Evolutionary conservation across 345 rosid species (phyloP), one percentile per base, ranked within the genome.

Genomic region (Lepidium didymum): DNA sequence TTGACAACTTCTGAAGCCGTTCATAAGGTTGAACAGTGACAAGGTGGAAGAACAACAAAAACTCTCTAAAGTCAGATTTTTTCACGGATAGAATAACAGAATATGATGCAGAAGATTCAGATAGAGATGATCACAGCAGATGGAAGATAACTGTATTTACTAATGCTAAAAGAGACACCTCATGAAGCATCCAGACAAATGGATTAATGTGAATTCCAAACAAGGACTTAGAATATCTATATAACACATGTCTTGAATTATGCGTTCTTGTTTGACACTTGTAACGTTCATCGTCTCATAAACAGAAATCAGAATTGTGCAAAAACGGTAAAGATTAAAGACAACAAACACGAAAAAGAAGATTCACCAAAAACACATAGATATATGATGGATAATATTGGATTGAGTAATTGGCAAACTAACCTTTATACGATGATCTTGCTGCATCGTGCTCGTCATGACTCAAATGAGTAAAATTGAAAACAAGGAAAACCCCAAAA

Each of bases 391-490:
- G 11, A 25, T 35, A 7, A 3, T 19, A 37, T 4, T 45, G 64
- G 40, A 58, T 37, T 42, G 16, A 29, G 25, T 45, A 27, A 72
- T 31, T 8, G 0, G 9, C 2, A 29, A 8, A 1, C 37, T 73
- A 67, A 91, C 96, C 97, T 91, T 92, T 70, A 89, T 89, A 54
- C 90, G 85, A 51, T 83, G 84, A 76, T 86, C 96, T 78, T 77
- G 86, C 85, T 89, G 97, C 90, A 85, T 84, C 72, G 13, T 73
- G 35, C 36, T 42, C 54, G 14, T 18, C 11, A 10, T 16, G 50
- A 46, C 43, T 64, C 52, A 19, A 11, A 40, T 4, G 33, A 8
- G 46, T 3, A 8, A 19, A 51, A 54, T 40, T 23, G 45, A 35
- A 45, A 62, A 19, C 9, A 15, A 7, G 16, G 5, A 33, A 5